These are phyloP conservation scores for Quercus tomentella DNA, from an alignment of 331 rosid genomes.

Conservation along the genomic window DNA sequence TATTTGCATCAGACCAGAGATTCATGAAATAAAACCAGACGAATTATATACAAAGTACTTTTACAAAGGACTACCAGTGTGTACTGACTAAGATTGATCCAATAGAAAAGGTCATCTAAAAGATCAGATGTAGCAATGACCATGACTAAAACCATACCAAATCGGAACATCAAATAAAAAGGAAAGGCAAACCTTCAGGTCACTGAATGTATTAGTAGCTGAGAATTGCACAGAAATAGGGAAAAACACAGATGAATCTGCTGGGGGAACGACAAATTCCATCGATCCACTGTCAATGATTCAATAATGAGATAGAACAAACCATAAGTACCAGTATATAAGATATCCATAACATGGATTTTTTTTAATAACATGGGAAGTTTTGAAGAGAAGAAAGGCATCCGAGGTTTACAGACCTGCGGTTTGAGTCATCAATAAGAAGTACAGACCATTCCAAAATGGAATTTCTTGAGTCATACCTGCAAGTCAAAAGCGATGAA, in stretches of 20 bases:
- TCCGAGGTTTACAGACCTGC: constrained; percentile 47
- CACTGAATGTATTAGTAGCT: constrained; percentile 74
- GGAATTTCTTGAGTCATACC: constrained; percentile 89
- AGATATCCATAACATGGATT: too few relatives aligned
- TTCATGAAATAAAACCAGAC: not conserved
- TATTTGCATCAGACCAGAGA: not conserved
- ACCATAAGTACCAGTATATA: not conserved
- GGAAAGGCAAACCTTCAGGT: constrained; percentile 59
- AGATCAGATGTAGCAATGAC: not conserved
- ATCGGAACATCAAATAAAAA: not conserved
- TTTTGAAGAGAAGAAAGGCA: not conserved
- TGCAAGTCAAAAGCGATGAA: constrained; percentile 16
- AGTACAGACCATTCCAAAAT: constrained; percentile 88
- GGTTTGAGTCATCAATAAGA: constrained; percentile 80
- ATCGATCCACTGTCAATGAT: constrained; percentile 72
- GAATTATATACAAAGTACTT: not conserved
- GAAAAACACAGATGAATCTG: constrained; percentile 74
- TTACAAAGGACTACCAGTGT: not conserved
- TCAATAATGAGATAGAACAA: constrained; percentile 13
- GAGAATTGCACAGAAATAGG: constrained; percentile 75
- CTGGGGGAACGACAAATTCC: constrained; percentile 89
- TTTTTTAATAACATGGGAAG: too few relatives aligned
- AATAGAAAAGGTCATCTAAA: not conserved
- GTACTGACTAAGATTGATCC: not conserved
- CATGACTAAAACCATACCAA: too few relatives aligned